Evolutionary conservation across 1,284 basidiomycete genomes (phyloP).

Genomic region (Rhodotorula glutinis): DNA sequence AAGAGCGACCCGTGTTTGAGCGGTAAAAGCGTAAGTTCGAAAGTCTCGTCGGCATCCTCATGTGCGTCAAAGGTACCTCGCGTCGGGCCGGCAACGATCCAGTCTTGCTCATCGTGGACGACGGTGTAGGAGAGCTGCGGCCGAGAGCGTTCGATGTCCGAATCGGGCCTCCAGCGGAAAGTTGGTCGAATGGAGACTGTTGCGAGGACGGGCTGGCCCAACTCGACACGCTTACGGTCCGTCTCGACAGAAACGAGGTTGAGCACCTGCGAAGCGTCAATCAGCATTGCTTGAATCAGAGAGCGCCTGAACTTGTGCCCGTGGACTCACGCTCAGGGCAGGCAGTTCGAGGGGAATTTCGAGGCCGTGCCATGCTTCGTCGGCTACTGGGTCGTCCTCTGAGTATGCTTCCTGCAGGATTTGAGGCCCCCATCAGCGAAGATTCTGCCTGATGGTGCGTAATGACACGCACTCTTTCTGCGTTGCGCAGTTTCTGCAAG

Average conservation of each 20-base stretch:
- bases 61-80: constrained; percentile 71
- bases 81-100: constrained; percentile 76
- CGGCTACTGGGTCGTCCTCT: no score
- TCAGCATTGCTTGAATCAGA: no score
- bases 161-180: constrained; percentile 63
- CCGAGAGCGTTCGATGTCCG: no score
- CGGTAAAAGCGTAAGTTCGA: constrained; percentile 67
- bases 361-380: constrained; percentile 61
- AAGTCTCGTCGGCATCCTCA: constrained; percentile 58
- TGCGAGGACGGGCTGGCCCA: constrained; percentile 71
- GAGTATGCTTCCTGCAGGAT: background rate
- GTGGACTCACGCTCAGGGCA: constrained; percentile 65
- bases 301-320: no score
- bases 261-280: constrained; percentile 39
- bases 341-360: constrained; percentile 78
- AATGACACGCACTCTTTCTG: no score
- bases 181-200: constrained; percentile 63
- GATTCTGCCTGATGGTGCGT: no score
- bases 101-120: constrained; percentile 66
- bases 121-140: constrained; percentile 65
- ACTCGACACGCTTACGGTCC: constrained; percentile 51
- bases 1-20: constrained; percentile 69
- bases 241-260: constrained; percentile 34
- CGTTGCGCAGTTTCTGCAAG: no score
- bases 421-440: no score